Evolutionary conservation across 2,329 filamentous ascomycete species (phyloP), one percentile per base, ranked within the genome.

Genomic region (Pestalotiopsis sp.): DNA sequence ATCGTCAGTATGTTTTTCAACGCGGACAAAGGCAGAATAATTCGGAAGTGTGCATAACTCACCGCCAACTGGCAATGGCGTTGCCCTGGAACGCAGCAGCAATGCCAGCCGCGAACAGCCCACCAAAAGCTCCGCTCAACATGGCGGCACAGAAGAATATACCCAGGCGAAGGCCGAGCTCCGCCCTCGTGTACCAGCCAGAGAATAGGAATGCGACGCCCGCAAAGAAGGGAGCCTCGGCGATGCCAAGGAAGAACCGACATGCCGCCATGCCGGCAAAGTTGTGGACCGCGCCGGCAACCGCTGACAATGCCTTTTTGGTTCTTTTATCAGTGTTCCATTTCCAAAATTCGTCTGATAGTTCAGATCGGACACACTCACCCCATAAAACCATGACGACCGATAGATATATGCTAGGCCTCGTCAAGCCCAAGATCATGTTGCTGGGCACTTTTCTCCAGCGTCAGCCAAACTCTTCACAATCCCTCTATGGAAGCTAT

Each of bases 91-190:
- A 83, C 57, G 86, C 85, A 17, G 80, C 78, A 0, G 85, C 84
- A 66, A 91, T 90, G 5, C 87, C 83, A 0, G 82, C 83, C 3
- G 81, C 81, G 27, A 85, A 81, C 6, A 85, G 71, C 11, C 86
- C 87, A 6, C 86, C 87, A 73, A 90, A 90, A 2, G 88, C 87
- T 4, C 87, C 87, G 1, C 86, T 87, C 4, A 90, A 79, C 23
- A 90, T 78, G 2, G 84, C 85, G 0, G 87, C 88, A 2, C 85
- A 85, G 77, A 89, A 87, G 49, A 87, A 79, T n/a, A 86, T 78
- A 9, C 84, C 84, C 56, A 84, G 86, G n/a, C 85, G 79, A n/a
- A 86, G 77, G 14, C 81, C 84, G 7, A 88, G 75, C 69, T 88
- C 88, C 69, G 85, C 85, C 52, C 86, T 81, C 0, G 87, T 90